phyloP scores from a whole-genome alignment of 352 stramenopile species.

The Pythium phragmitis region DNA sequence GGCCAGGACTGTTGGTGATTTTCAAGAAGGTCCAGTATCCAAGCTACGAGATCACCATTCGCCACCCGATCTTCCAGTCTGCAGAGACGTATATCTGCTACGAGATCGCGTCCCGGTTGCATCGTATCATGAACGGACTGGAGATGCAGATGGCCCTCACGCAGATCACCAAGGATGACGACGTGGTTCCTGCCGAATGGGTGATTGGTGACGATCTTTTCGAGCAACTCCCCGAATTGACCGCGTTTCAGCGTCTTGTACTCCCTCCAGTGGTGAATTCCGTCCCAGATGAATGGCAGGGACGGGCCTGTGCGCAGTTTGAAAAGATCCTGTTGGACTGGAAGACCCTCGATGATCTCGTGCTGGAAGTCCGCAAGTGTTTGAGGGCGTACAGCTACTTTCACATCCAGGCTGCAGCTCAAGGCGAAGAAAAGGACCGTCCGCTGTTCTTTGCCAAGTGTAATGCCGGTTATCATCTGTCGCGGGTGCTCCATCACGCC shows the following conservation, averaged over 20 bases:
- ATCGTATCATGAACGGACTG: constrained; percentile 44
- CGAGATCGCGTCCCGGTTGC: constrained; percentile 60
- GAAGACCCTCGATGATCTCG: constrained; percentile 59
- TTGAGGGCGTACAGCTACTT: constrained; percentile 33
- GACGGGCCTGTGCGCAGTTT: constrained; percentile 56
- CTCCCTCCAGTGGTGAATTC: constrained; percentile 1
- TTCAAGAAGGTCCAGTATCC: constrained; percentile 74
- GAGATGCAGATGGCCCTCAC: constrained; percentile 43
- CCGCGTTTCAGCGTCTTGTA: constrained; percentile 51
- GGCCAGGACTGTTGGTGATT: constrained; percentile 70
- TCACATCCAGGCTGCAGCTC: not conserved
- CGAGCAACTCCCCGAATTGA: constrained; percentile 37
- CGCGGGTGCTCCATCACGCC: constrained; percentile 54
- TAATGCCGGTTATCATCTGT: constrained; percentile 69
- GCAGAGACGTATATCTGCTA: constrained; percentile 63
- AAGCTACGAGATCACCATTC: constrained; percentile 38
- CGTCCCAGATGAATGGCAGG: constrained; percentile 19
- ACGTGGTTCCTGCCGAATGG: constrained; percentile 39
- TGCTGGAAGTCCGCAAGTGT: constrained; percentile 48
- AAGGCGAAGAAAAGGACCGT: not conserved
- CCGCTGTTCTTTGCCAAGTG: constrained; percentile 61
- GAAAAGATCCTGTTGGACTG: constrained; percentile 38
- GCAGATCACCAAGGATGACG: constrained; percentile 16
- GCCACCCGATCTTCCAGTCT: constrained; percentile 41
- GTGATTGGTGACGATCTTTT: constrained; percentile 45